Percentiles rank a stretch among this genome's conserved stretches.
Evolutionary conservation across 305 asterid species (phyloP).

Genomic region (Fraxinus floribunda): DNA sequence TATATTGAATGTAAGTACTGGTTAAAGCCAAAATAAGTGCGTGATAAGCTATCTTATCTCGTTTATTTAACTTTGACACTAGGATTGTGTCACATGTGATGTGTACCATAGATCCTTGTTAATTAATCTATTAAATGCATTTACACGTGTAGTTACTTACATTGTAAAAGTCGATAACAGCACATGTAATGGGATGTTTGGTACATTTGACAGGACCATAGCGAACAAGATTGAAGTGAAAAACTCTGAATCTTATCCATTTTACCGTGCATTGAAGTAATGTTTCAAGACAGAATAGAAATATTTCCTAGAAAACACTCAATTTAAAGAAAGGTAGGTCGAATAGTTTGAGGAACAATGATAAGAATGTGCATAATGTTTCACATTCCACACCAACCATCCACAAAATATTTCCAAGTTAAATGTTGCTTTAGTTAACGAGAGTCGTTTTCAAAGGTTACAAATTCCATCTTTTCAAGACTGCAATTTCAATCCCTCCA

Average conservation of each 20-base stretch:
- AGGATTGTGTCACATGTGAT: too few species aligned
- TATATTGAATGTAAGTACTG: too few species aligned
- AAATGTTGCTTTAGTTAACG: constrained; percentile 11
- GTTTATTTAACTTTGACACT: too few species aligned
- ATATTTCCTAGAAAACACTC: neutral
- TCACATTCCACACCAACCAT: too few species aligned
- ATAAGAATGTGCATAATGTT: too few species aligned
- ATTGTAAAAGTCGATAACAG: neutral
- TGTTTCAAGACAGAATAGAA: neutral
- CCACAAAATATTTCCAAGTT: neutral
- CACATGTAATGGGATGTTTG: neutral
- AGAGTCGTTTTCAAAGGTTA: neutral
- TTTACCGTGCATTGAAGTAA: neutral
- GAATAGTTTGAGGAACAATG: neutral
- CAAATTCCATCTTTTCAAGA: neutral
- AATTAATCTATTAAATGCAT: too few species aligned
- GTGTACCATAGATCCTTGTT: too few species aligned
- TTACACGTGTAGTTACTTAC: too few species aligned
- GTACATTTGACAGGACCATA: neutral
- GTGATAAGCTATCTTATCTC: too few species aligned
- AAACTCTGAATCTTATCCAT: neutral
- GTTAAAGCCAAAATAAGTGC: too few species aligned
- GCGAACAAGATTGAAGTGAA: neutral
- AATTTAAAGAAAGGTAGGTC: neutral
- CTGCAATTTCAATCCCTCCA: constrained; percentile 66